Conservation (phyloP, 2,329 filamentous ascomycete genomes). For the Alternaria viburni region DNA sequence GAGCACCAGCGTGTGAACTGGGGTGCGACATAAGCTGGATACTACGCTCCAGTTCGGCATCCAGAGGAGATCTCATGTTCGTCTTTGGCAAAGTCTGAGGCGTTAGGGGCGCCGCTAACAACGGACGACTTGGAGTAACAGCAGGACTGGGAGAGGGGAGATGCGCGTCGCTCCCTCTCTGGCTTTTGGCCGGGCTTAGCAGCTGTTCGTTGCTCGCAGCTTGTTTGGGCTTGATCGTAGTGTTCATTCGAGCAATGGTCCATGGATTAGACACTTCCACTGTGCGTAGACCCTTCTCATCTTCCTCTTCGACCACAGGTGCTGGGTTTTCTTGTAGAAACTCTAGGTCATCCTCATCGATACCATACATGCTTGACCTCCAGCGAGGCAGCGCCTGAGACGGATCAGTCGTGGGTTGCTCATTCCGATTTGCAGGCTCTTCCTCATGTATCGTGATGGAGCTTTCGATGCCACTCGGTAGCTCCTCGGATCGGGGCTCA, state of each 20-base stretch:
- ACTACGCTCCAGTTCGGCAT: slow-evolving; percentile 15
- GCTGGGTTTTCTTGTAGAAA: slow-evolving; percentile 20
- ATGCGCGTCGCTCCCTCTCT: background rate
- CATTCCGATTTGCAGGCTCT: background rate
- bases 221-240: slow-evolving; percentile 27
- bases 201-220: slow-evolving; percentile 23
- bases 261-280: slow-evolving; percentile 55
- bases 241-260: slow-evolving; percentile 57
- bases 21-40: slow-evolving; percentile 5
- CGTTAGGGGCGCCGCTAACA: slow-evolving; percentile 16
- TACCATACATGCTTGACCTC: slow-evolving; percentile 49
- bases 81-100: slow-evolving; percentile 20
- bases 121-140: background rate
- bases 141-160: slow-evolving; percentile 15
- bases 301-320: slow-evolving; percentile 28
- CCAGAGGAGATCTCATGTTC: background rate
- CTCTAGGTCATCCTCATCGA: slow-evolving; percentile 46
- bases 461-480: background rate
- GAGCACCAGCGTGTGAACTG: background rate
- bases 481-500: background rate
- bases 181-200: slow-evolving; percentile 34
- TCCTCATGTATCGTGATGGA: slow-evolving; percentile 1
- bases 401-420: background rate
- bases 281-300: slow-evolving; percentile 40
- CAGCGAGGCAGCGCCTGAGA: slow-evolving; percentile 24